Evolutionary conservation across 352 stramenopile genomes (phyloP).

Genomic region (Phytophthora pisi): DNA sequence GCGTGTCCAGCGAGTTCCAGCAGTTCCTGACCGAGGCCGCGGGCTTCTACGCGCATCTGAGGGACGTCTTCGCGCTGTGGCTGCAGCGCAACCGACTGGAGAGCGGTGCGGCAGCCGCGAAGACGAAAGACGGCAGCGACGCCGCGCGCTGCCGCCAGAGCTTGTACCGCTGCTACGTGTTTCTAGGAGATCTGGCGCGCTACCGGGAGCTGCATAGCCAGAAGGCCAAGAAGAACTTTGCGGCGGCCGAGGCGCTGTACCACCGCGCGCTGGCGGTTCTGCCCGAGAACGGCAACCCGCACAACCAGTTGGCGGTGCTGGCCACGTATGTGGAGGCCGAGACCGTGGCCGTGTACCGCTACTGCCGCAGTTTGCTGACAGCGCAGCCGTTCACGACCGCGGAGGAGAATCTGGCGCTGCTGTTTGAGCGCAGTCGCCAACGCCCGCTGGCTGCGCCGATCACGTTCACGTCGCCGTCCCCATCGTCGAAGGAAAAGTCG

Average conservation of each 20-base stretch:
- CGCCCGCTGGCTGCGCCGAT: slow-evolving; percentile 53
- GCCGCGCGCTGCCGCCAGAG: slow-evolving; percentile 58
- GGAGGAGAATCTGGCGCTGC: slow-evolving; percentile 87
- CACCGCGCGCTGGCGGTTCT: slow-evolving; percentile 69
- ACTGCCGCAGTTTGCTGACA: slow-evolving; percentile 88
- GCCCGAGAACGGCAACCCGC: slow-evolving; percentile 83
- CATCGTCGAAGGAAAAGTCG: slow-evolving; percentile 75
- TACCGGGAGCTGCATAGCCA: slow-evolving; percentile 87
- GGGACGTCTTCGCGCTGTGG: slow-evolving; percentile 54
- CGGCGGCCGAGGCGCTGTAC: slow-evolving; percentile 70
- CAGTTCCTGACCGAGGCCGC: slow-evolving; percentile 64
- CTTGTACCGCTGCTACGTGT: slow-evolving; percentile 84
- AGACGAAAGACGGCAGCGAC: slow-evolving; percentile 4
- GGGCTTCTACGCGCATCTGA: slow-evolving; percentile 79
- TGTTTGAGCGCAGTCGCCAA: slow-evolving; percentile 90
- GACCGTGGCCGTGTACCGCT: slow-evolving; percentile 91
- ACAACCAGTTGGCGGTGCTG: slow-evolving; percentile 87
- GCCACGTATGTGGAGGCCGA: slow-evolving; percentile 90
- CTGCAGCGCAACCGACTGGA: slow-evolving; percentile 41
- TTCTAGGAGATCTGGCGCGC: slow-evolving; percentile 78
- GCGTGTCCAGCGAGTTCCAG: slow-evolving; percentile 77
- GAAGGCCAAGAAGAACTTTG: slow-evolving; percentile 88
- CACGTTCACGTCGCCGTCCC: slow-evolving; percentile 44
- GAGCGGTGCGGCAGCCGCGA: too few relatives aligned
- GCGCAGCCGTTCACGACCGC: slow-evolving; percentile 86